Evolutionary conservation across 2,329 filamentous ascomycete genomes (phyloP), one percentile per base, ranked within the genome.

Genomic region (Fragosphaeria purpurea): DNA sequence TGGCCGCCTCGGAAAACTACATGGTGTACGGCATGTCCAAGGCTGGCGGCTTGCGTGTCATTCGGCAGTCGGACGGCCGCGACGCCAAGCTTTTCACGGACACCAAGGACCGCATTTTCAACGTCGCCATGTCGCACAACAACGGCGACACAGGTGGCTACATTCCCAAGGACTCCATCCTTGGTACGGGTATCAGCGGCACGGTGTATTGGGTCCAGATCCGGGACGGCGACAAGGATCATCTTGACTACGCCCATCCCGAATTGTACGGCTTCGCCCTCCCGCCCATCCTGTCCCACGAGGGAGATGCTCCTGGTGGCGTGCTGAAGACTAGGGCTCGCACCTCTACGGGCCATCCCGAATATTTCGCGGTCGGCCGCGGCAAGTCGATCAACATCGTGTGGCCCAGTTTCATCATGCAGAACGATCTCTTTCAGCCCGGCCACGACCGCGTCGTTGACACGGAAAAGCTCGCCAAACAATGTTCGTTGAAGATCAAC

Each of bases 311-410:
- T 39, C 88, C 89, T 44, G 90, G 89, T 48, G 91, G 90, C 56
- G 86, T 95, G 60, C 78, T 97, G 61, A 97, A 97, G 81, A 98
- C 93, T 35, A 83, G 94, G 55, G 91, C 91, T 48, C 88, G 93
- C 64, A 84, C 87, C 55, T 96, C 90, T 55, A 88, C 86, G 48
- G 83, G 82, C 55, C 90, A 96, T 63, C 86, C 90, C 1, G 88
- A 95, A 55, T 94, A 89, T 68, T 97, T 98, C 63, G 93, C 89
- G 42, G 88, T 98, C 56, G 90, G 91, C 47, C 86, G 93, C 53
- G 93, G 94, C 61, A 97, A 96, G 70, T 90, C 88, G 5, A 97
- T 98, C 63, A 88, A 91, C 69, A 84, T 98, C 60, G 80, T 98
- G 58, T 84, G 79, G 76, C 81, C 81, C 6, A 74, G 76, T 30